Percentiles rank a stretch among this genome's conserved stretches.
Evolutionary conservation across 1,284 basidiomycete species (phyloP).

Genomic region (Leccinum pachyderme): DNA sequence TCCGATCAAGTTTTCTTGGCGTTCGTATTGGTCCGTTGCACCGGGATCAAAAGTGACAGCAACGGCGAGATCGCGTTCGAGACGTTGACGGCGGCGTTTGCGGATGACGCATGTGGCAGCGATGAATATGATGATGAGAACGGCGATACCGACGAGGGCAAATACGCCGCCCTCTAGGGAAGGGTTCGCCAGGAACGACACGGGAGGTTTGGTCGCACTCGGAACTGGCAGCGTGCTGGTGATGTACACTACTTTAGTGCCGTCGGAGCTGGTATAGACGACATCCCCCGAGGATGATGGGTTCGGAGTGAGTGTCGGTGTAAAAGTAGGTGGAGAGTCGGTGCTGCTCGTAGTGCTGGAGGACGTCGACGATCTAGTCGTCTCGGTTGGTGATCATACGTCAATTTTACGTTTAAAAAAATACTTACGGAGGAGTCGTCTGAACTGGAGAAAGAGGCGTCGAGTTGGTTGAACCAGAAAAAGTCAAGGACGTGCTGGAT

Average conservation of each 20-base stretch:
- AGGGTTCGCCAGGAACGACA: constrained; percentile 61
- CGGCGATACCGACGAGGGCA: constrained; percentile 49
- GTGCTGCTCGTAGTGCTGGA: constrained; percentile 4
- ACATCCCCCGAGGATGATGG: constrained; percentile 2
- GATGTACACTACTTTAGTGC: constrained; percentile 27
- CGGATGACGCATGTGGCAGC: constrained; percentile 50
- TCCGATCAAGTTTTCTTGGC: constrained; percentile 29
- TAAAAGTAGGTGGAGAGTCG: constrained; percentile 2
- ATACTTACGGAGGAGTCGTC: constrained; percentile 21
- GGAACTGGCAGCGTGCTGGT: constrained; percentile 21
- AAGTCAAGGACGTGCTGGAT: constrained; percentile 18
- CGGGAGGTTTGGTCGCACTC: constrained; percentile 24
- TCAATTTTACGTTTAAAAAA: not conserved
- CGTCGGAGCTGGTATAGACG: constrained; percentile 22
- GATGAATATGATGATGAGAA: constrained; percentile 45
- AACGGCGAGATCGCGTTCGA: constrained; percentile 40
- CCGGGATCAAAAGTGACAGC: constrained; percentile 57
- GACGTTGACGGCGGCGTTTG: constrained; percentile 43
- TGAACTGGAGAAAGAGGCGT: constrained; percentile 12
- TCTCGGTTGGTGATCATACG: not conserved
- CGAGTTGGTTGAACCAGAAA: constrained; percentile 32
- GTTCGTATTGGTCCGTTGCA: constrained; percentile 31
- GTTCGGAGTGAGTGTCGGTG: constrained; percentile 8
- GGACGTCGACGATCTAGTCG: constrained; percentile 11
- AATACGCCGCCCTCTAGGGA: constrained; percentile 58